Base-by-base conservation (phyloP, 2,329 filamentous ascomycete species). In the Epichloe sylvatica region DNA sequence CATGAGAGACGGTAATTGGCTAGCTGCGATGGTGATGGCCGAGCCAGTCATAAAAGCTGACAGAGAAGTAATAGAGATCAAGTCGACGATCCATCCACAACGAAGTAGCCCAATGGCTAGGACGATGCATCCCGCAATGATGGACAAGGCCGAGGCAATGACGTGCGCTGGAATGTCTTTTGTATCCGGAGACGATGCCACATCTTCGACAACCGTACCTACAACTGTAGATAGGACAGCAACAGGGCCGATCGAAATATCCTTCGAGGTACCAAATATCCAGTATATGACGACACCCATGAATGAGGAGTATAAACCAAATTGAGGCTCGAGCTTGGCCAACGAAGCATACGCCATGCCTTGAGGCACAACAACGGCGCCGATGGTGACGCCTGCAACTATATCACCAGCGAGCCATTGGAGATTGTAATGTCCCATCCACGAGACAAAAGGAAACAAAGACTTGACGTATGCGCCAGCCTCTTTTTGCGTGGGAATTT, bases 31-130 rank as follows among this genome's bases (percentile, higher is more conserved):
- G 59, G 79, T 94, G 65, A 98, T 77, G 49, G 91, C 89, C 5
- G 91, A 95, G 2, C 91, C 91, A 0, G 92, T 97, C 86, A 97
- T 96, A 71, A 95, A 97, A 3, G 92, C 89, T 0, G 86, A 90
- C 49, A 97, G 86, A 0, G 90, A 86, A 1, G 88, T 83, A 50
- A 96, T 78, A 1, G 92, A 86, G 59, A 97, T 96, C 60, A 96
- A 78, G 56, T 97, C 89, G 45, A 96, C 89, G 46, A 97, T 82
- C 80, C 89, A 94, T 5, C 92, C 91, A 37, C 83, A 77, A 44
- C 90, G 81, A 41, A 86, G 70, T 3, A 96, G 70, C 3, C 91
- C 92, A 53, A 97, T 77, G 53, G 81, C 78, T 46, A 83, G 73
- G 37, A 96, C 83, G 51, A 96, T 84, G 36, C 72, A 74, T 37